Evolutionary conservation across 306 rosid species (phyloP), one percentile per base, ranked within the genome.

Genomic region (Canavalia ensiformis): DNA sequence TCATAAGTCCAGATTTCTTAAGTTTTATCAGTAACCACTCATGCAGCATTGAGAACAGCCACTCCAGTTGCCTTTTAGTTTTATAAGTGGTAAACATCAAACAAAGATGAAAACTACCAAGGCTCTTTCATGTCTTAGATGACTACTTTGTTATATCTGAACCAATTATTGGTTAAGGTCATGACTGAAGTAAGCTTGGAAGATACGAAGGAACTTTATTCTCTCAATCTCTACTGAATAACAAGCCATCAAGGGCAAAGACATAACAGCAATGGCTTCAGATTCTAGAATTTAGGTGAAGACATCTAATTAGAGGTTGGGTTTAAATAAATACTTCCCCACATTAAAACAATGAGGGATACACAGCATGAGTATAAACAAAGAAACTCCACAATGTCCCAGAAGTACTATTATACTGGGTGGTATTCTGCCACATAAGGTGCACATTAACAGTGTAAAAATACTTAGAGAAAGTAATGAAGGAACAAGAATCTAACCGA

Each of bases 401-500:
- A 10, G 42, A 63, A 75, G 66, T 18, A 28, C 13, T 6, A 30
- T 54, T 29, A 50, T 46, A 47, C 76, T 49, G 59, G 74, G 49
- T n/a, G 47, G 60, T 68, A 57, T 84, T 37, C 74, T 8, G 29
- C 33, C 68, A 75, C 30, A 56, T 10, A 69, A 68, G 64, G 44
- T 45, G 79, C 44, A 29, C 67, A 29, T 39, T 56, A 66, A 83
- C 68, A 8, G 41, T 56, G 66, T 29, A 65, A 65, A 58, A 9
- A 66, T 41, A 62, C 45, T 41, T 52, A 57, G 31, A 79, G 68
- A 70, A 82, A 37, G 68, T 62, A 72, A 55, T 39, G 30, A 52
- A 84, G 62, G 80, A 51, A 77, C 44, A 72, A 87, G 90, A 88
- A 60, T 87, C 92, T 92, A 79, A 94, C 98, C 98, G 67, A 95